Base-by-base conservation (phyloP, 805 yeast genomes). In the Teunomyces lycoperdinae region DNA sequence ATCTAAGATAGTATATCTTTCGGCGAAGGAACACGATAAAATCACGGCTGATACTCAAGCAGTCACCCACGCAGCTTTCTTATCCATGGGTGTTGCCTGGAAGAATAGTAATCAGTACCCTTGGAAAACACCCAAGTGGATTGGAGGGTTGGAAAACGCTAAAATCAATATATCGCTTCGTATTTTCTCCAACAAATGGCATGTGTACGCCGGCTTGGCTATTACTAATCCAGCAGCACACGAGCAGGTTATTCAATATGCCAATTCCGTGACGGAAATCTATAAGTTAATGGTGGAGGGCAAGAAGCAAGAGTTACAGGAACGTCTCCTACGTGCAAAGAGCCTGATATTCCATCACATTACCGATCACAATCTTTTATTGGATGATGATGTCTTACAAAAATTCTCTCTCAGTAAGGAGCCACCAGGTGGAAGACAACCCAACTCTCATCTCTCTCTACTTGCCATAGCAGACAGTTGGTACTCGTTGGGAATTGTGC, bases 21-120 rank as follows among this genome's bases (percentile, higher is more conserved):
- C 89, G 0, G 96, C 94, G n/a, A 76, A 80, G 45, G 91, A 91
- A 62, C 99, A 94, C 64, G 99, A 94, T 64, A 81, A 79, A 57
- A 92, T 94, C 52, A 92, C 99, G 0, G 99, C 99, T 0, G 99
- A 94, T 64, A 94, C 98, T 1, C 99, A 94, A 66, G 98, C 98
- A 0, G 96, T 92, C 13, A 94, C 99, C 0, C 99, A 94, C 63
- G 97, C 97, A 9, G 98, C 97, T 0, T 94, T 94, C 61, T 72
- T 94, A 50, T 85, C 95, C 48, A 94, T 94, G 99, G 99, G 99
- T 4, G 82, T 84, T 6, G 98, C 98, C 5, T 94, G 99, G 99
- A 85, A 80, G 55, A 79, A 83, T 42, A 74, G 78, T 52, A 78
- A 84, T 59, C 85, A 87, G 62, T 94, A 89, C 62, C 99, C 99